These are phyloP conservation scores for Nicotiana attenuata DNA, from an alignment of 257 asterid species.

Conservation along the genomic window DNA sequence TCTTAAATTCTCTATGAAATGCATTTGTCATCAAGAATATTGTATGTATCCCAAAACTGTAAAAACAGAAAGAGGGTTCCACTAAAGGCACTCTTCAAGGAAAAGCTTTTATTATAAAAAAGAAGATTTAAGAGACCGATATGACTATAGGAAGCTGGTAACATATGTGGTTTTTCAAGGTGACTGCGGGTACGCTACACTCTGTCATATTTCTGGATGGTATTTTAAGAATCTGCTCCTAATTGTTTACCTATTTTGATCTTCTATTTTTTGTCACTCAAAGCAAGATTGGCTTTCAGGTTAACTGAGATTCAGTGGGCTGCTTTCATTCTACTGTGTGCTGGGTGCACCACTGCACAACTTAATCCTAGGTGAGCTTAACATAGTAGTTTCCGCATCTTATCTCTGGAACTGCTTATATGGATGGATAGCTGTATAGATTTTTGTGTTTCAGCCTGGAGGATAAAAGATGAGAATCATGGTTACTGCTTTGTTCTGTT, in stretches of 20 bases:
- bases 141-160: not conserved
- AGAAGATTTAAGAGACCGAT: not conserved
- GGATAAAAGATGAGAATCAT: not conserved
- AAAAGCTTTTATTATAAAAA: not conserved
- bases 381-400: slow-evolving; percentile 12
- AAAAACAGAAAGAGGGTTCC: not conserved
- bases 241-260: not conserved
- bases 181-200: not conserved
- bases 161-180: not conserved
- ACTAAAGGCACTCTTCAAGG: not conserved
- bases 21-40: not conserved
- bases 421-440: not conserved
- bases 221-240: not conserved
- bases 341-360: slow-evolving; percentile 99
- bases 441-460: slow-evolving; percentile 7
- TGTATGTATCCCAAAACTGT: not conserved
- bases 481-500: not conserved
- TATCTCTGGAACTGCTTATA: not conserved
- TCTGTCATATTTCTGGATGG: not conserved
- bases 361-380: slow-evolving; percentile 78
- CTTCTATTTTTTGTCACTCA: not conserved
- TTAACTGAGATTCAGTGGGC: slow-evolving; percentile 97
- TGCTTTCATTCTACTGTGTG: slow-evolving; percentile 87
- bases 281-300: slow-evolving; percentile 35
- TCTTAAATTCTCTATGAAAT: not conserved